A percentile compares a stretch with the other conserved stretches of the same genome.
Conservation (phyloP, 2,329 filamentous ascomycete genomes). For the Xylariales sp. region DNA sequence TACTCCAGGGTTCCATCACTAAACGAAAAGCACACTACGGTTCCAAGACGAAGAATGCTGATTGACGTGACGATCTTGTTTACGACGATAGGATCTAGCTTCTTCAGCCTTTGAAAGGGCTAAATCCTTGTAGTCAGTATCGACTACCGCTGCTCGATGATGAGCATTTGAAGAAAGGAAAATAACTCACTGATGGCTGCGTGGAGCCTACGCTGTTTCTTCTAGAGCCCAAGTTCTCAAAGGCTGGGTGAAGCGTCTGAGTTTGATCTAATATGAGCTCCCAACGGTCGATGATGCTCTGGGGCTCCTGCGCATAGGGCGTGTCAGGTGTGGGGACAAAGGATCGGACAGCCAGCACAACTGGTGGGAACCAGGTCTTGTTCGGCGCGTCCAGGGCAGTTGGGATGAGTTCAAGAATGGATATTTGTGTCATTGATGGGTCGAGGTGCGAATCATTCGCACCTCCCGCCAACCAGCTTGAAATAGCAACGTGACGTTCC, state of each 20-base stretch:
- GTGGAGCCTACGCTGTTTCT: conserved; percentile 44
- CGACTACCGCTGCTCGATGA: background rate
- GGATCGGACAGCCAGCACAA: conserved; percentile 71
- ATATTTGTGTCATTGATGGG: conserved; percentile 57
- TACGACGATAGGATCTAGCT: conserved; percentile 62
- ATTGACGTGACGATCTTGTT: conserved; percentile 69
- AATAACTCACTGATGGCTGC: conserved; percentile 16
- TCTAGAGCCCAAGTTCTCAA: conserved; percentile 67
- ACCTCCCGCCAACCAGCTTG: conserved; percentile 52
- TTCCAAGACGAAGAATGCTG: conserved; percentile 65
- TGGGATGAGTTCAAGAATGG: conserved; percentile 71
- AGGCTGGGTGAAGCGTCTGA: conserved; percentile 68
- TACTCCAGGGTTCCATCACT: conserved; percentile 81
- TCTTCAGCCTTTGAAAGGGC: conserved; percentile 43
- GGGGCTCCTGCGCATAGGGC: conserved; percentile 58
- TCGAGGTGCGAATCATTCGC: conserved; percentile 38
- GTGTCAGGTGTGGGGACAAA: conserved; percentile 48
- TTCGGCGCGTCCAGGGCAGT: conserved; percentile 55
- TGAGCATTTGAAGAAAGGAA: conserved; percentile 1
- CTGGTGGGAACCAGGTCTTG: conserved; percentile 52
- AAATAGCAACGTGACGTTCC: conserved; percentile 52
- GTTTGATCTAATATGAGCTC: conserved; percentile 64
- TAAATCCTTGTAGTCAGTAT: conserved; percentile 6
- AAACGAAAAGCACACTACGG: conserved; percentile 66
- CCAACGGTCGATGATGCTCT: conserved; percentile 81